Conservation (phyloP, 148 eudicot species). For the Silene uniflora region DNA sequence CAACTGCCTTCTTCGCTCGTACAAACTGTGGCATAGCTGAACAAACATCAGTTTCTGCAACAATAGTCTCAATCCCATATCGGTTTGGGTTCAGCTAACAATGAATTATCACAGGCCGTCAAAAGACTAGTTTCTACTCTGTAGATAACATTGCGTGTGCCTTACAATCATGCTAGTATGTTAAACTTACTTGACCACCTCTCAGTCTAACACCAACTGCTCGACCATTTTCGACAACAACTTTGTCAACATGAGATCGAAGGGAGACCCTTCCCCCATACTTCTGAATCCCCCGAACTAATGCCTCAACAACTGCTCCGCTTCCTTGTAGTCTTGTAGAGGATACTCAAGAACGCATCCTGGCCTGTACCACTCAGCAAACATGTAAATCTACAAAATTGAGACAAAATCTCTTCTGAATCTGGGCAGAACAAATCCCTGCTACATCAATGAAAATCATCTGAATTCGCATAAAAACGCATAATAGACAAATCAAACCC, state of each 20-base stretch:
- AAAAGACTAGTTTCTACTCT: conserved; percentile 16
- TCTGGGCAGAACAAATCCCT: too few relatives aligned
- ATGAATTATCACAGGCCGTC: background rate
- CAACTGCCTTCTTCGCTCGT: conserved; percentile 93
- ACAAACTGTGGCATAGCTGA: conserved; percentile 54
- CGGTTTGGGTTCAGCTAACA: too few relatives aligned
- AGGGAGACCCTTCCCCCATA: conserved; percentile 81
- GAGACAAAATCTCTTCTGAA: conserved; percentile 4
- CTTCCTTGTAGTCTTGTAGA: conserved; percentile 81
- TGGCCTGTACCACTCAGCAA: conserved; percentile 99
- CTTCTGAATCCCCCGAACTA: conserved; percentile 80
- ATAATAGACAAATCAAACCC: too few relatives aligned
- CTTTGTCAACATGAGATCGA: conserved; percentile 74
- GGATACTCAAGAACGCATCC: conserved; percentile 91
- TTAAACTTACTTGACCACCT: conserved; percentile 75
- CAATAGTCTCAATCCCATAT: too few relatives aligned
- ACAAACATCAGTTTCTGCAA: conserved; percentile 18
- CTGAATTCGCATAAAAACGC: too few relatives aligned
- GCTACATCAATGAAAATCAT: too few relatives aligned
- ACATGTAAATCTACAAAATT: conserved; percentile 83
- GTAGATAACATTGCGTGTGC: background rate
- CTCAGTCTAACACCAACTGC: conserved; percentile 86
- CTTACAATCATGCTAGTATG: conserved; percentile 5
- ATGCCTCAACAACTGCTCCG: conserved; percentile 85
- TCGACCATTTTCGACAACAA: conserved; percentile 86